Evolutionary conservation across 2,329 filamentous ascomycete species (phyloP).

Genomic region (Talaromyces funiculosus): DNA sequence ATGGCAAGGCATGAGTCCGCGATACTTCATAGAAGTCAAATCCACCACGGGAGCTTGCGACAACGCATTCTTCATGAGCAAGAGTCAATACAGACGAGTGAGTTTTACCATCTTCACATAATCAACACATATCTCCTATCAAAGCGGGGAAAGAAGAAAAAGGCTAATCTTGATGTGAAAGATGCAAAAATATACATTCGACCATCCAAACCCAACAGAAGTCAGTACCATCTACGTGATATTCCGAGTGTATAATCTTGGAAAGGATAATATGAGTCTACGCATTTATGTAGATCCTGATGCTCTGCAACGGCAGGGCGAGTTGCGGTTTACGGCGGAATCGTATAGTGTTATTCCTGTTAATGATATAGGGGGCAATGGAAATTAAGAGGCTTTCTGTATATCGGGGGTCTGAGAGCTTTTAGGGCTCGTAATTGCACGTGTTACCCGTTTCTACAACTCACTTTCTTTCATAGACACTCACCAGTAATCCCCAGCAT

Average conservation of each 20-base stretch:
- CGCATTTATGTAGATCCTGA: conserved; percentile 39
- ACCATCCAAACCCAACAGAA: not conserved
- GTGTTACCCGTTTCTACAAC: not conserved
- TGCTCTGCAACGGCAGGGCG: not conserved
- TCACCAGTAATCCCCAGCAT: too few species aligned
- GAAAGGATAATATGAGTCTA: conserved; percentile 24
- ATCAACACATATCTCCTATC: not conserved
- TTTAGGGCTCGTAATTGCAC: not conserved
- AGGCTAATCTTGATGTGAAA: not conserved
- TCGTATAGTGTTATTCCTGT: not conserved
- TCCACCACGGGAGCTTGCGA: conserved; percentile 37
- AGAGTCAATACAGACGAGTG: conserved; percentile 40
- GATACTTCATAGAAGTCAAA: conserved; percentile 51
- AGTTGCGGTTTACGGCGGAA: not conserved
- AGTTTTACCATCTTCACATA: conserved; percentile 21
- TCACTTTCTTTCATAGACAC: too few species aligned
- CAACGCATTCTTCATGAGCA: conserved; percentile 46
- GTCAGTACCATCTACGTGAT: conserved; percentile 35
- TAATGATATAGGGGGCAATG: not conserved
- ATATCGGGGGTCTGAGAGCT: not conserved
- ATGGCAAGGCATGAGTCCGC: conserved; percentile 19
- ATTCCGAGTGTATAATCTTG: conserved; percentile 38
- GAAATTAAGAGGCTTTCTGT: not conserved
- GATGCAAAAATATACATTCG: not conserved
- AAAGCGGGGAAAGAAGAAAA: not conserved